phyloP scores from a whole-genome alignment of 2,329 filamentous ascomycete species.

The Sclerotiophoma versabilis region DNA sequence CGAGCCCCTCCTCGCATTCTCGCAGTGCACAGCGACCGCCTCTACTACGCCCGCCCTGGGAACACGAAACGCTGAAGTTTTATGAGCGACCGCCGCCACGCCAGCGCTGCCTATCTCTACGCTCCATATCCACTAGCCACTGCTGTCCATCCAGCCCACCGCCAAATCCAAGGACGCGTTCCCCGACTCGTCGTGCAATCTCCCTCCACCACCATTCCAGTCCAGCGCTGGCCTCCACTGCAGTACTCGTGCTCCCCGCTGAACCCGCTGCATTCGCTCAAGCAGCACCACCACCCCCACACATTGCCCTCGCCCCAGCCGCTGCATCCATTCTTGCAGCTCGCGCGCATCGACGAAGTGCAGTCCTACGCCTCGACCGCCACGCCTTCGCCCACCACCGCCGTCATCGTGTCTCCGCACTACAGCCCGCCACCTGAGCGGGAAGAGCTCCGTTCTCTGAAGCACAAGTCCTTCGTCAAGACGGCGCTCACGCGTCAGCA shows the following conservation, averaged over 20 bases:
- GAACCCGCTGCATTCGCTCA: constrained; percentile 22
- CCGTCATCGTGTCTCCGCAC: constrained; percentile 52
- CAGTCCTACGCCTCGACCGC: constrained; percentile 27
- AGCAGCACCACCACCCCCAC: constrained; percentile 20
- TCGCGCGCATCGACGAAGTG: constrained; percentile 39
- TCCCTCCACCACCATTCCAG: constrained; percentile 1
- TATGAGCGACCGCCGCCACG: constrained; percentile 38
- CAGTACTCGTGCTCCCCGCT: constrained; percentile 19
- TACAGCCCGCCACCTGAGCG: constrained; percentile 44
- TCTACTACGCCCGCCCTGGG: constrained; percentile 16
- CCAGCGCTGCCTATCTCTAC: constrained; percentile 34
- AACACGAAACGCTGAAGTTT: constrained; percentile 12
- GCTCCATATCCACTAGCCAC: constrained; percentile 25
- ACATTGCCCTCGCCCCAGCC: constrained; percentile 26
- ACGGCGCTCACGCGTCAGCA: constrained; percentile 38
- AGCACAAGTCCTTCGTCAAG: constrained; percentile 41
- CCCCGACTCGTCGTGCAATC: constrained; percentile 8
- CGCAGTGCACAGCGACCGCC: constrained; percentile 18
- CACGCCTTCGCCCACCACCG: constrained; percentile 32
- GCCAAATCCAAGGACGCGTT: constrained; percentile 20
- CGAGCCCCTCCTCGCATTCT: constrained; percentile 21
- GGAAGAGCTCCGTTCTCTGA: constrained; percentile 38
- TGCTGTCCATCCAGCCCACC: constrained; percentile 23
- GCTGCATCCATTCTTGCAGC: constrained; percentile 39
- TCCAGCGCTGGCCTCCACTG: constrained; percentile 3